Conservation (phyloP, 2,329 filamentous ascomycete species). For the Didymella arachidicola region DNA sequence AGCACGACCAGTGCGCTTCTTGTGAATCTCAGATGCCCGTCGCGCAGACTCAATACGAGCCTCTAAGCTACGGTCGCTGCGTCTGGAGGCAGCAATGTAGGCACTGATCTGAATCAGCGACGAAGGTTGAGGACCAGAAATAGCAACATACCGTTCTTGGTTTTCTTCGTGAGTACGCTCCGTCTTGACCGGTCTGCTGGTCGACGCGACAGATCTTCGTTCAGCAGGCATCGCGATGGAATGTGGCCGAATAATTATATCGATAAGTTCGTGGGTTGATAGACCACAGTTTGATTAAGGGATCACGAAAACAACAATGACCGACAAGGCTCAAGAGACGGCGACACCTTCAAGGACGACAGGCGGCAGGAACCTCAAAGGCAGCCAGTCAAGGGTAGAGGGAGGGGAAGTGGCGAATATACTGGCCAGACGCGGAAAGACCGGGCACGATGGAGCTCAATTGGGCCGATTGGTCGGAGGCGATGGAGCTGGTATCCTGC, state of each 20-base stretch:
- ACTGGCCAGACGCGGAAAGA: conserved; percentile 26
- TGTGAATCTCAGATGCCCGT: conserved; percentile 90
- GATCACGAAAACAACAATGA: no score
- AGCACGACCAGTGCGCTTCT: conserved; percentile 81
- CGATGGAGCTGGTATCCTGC: conserved; percentile 30
- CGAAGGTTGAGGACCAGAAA: background rate
- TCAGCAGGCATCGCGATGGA: conserved; percentile 51
- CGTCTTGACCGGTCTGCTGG: conserved; percentile 63
- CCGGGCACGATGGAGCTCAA: conserved; percentile 33
- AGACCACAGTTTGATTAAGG: no score
- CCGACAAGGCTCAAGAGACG: no score
- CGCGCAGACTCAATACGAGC: conserved; percentile 86
- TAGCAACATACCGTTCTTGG: conserved; percentile 67
- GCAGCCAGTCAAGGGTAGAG: conserved; percentile 7
- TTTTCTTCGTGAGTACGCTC: conserved; percentile 83
- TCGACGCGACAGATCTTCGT: conserved; percentile 43
- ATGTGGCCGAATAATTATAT: background rate
- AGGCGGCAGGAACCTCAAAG: background rate
- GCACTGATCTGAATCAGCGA: conserved; percentile 62
- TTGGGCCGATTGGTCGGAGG: conserved; percentile 36
- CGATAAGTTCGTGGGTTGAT: no score
- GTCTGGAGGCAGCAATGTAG: conserved; percentile 88
- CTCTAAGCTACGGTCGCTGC: conserved; percentile 86
- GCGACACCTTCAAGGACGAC: no score
- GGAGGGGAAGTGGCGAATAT: conserved; percentile 40